These are phyloP conservation scores for Hawksworthiomyces lignivorus DNA, from an alignment of 2,329 filamentous ascomycete genomes.

Conservation along the genomic window DNA sequence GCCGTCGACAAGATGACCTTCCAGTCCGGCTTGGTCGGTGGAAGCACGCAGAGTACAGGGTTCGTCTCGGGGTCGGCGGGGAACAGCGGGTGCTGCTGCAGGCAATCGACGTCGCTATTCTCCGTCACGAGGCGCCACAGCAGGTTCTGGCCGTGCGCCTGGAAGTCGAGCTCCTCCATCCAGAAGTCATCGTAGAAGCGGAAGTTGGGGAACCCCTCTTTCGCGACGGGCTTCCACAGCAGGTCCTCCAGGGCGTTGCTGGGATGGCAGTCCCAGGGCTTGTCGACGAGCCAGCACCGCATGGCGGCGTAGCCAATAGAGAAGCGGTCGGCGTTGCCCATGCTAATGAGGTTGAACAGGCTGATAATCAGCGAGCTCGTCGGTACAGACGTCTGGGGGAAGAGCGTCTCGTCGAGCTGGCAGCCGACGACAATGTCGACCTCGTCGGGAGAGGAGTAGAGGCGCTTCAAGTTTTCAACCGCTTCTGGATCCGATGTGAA, in stretches of 20 bases:
- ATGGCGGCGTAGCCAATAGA: slow-evolving; percentile 13
- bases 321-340: slow-evolving; percentile 16
- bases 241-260: slow-evolving; percentile 16
- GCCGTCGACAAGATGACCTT: neutral
- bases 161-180: slow-evolving; percentile 13
- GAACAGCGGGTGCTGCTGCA: slow-evolving; percentile 14
- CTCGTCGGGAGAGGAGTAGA: slow-evolving; percentile 13
- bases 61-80: slow-evolving; percentile 12
- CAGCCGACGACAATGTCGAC: slow-evolving; percentile 15
- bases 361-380: slow-evolving; percentile 13
- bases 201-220: slow-evolving; percentile 10
- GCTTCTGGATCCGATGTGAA: slow-evolving; percentile 11
- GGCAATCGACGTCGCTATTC: slow-evolving; percentile 14
- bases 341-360: slow-evolving; percentile 15
- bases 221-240: slow-evolving; percentile 10
- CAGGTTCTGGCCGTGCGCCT: slow-evolving; percentile 12
- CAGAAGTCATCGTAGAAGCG: slow-evolving; percentile 14
- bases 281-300: slow-evolving; percentile 16
- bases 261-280: slow-evolving; percentile 16
- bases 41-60: slow-evolving; percentile 8
- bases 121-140: slow-evolving; percentile 15
- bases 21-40: neutral
- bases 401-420: slow-evolving; percentile 14
- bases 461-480: slow-evolving; percentile 7
- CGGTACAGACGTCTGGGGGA: slow-evolving; percentile 12